Evolutionary conservation across 2,329 filamentous ascomycete species (phyloP), one percentile per base, ranked within the genome.

Genomic region (Truncatella angustata): DNA sequence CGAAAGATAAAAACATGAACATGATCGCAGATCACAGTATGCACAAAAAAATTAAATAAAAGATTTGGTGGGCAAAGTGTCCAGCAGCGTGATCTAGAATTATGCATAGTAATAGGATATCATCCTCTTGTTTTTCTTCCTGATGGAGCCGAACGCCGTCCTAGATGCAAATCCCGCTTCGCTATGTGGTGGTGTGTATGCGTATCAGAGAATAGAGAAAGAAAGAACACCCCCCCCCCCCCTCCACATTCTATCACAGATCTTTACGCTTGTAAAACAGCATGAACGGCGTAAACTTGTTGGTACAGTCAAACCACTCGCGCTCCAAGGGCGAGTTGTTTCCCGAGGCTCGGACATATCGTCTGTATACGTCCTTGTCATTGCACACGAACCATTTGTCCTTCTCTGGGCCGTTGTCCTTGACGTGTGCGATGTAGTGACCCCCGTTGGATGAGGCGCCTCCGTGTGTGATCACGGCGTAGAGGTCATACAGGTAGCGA

Each of bases 381-480:
- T 81, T 75, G 60, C 75, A 79, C 54, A 68, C 61, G 54, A 73
- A 71, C 81, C 81, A 84, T 20, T 66, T 68, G 52, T 76, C 68
- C 23, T 30, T 30, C 21, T 35, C 18, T n/a, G n/a, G n/a, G 35
- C 16, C 23, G 34, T 69, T 65, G 12, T 87, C 82, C 40, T 81
- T 81, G 55, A 88, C 81, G 53, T 88, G 84, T 3, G 85, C 80
- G 49, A 87, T 86, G 67, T 97, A 97, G 70, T 97, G 92, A 0
- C 92, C 92, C 47, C 81, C 82, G 34, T 82, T 81, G 49, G 88
- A 75, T 1, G 78, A 84, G 1, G 73, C 73, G 20, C 92, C 92
- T 4, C 82, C 70, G 67, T 97, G 92, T 56, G 88, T 79, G 50
- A 95, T 82, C 5, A 97, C 87, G 2, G 86, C 93, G 66, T 96